phyloP scores from a whole-genome alignment of 192 early-diverging fungal genomes.

The Chytriomyces sp. region DNA sequence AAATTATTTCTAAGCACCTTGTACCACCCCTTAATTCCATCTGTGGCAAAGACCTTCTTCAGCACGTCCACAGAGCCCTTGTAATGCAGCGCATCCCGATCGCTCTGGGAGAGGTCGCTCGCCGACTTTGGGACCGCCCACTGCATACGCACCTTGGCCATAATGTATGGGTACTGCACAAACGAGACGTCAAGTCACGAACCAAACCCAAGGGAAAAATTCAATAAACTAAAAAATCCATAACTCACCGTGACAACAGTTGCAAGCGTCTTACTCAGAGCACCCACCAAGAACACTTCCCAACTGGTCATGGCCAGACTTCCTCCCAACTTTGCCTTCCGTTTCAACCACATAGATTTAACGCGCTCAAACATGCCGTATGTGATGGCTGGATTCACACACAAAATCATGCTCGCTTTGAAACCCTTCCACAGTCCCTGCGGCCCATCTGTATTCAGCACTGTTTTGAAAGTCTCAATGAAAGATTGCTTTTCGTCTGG shows the following conservation, averaged over 20 bases:
- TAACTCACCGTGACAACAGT: constrained; percentile 64
- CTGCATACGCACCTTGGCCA: constrained; percentile 98
- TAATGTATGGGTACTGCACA: constrained; percentile 86
- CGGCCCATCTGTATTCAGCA: constrained; percentile 78
- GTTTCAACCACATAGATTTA: constrained; percentile 46
- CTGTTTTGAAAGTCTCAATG: constrained; percentile 66
- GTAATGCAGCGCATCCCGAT: constrained; percentile 66
- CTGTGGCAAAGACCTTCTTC: constrained; percentile 71
- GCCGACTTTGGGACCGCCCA: constrained; percentile 60
- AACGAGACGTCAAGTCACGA: background rate
- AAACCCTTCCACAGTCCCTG: constrained; percentile 89
- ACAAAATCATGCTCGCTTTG: constrained; percentile 88
- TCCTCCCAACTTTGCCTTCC: constrained; percentile 11
- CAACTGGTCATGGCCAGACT: constrained; percentile 64
- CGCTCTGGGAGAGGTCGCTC: constrained; percentile 45
- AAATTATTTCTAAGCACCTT: constrained; percentile 61
- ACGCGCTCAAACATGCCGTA: constrained; percentile 92
- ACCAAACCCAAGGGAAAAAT: constrained; percentile 24
- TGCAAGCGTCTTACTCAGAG: constrained; percentile 88
- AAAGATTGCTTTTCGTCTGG: constrained; percentile 68
- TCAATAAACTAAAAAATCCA: constrained; percentile 23
- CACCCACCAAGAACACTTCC: constrained; percentile 94
- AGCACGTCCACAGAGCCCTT: constrained; percentile 86
- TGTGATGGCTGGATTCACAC: constrained; percentile 95
- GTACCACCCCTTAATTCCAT: constrained; percentile 93